phyloP scores from a whole-genome alignment of 768 basidiomycete genomes.

The Calocera cornea region DNA sequence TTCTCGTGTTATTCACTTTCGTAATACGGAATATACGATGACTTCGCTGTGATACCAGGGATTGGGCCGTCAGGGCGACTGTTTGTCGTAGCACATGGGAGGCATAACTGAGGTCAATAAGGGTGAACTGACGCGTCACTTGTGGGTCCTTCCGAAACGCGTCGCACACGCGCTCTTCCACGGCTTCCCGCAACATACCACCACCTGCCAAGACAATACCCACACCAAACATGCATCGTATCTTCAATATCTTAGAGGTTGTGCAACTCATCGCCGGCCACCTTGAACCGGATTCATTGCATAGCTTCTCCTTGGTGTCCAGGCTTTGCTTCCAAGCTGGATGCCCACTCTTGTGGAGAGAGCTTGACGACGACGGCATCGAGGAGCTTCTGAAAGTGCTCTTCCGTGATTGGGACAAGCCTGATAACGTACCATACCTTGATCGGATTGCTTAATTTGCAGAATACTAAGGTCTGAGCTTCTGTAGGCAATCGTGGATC shows the following conservation, averaged over 20 bases:
- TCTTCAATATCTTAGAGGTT: neutral
- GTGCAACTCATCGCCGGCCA: neutral
- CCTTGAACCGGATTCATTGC: neutral
- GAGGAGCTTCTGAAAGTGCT: neutral
- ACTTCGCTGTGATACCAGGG: too few species aligned
- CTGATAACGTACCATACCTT: neutral
- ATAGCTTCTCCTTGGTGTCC: neutral
- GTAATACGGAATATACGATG: too few species aligned
- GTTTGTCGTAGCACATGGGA: neutral
- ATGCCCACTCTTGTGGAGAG: neutral
- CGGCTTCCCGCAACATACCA: neutral
- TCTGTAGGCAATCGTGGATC: neutral
- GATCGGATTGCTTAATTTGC: neutral
- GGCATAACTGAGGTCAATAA: neutral
- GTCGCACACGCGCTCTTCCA: neutral
- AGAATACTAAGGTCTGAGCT: too few species aligned
- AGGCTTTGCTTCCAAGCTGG: neutral
- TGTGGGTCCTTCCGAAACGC: neutral
- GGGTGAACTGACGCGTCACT: neutral
- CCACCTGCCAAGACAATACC: neutral
- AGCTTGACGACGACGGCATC: neutral
- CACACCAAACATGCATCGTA: neutral
- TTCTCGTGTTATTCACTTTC: neutral
- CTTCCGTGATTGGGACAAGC: neutral
- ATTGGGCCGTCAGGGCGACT: neutral